These are phyloP conservation scores for Fagus crenata DNA, from an alignment of 306 rosid genomes.

Conservation along the genomic window DNA sequence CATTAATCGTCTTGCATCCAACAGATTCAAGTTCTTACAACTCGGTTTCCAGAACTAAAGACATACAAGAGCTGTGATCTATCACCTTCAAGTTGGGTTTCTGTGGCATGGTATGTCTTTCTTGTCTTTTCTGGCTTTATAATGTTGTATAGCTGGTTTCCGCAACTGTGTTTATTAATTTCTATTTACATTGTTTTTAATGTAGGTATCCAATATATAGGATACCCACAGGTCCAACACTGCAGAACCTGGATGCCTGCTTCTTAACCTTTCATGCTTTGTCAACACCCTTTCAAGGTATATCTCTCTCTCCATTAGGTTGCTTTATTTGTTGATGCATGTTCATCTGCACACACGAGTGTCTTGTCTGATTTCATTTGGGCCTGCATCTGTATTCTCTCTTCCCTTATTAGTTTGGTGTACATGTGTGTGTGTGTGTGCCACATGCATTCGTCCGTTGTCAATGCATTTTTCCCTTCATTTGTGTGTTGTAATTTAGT, in stretches of 20 bases:
- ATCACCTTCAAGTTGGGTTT: conserved; percentile 88
- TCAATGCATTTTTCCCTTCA: not conserved
- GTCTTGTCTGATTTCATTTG: not conserved
- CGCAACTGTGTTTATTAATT: conserved; percentile 5
- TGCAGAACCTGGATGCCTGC: conserved; percentile 82
- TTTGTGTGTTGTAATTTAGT: not conserved
- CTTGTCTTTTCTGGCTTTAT: conserved; percentile 8
- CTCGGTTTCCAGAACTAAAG: conserved; percentile 70
- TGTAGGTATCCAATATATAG: conserved; percentile 93
- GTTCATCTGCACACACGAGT: not conserved
- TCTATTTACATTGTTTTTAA: conserved; percentile 8
- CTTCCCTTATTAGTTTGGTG: not conserved
- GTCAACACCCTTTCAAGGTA: conserved; percentile 62
- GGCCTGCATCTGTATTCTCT: no score
- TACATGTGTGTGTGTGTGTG: not conserved
- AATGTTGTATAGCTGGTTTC: conserved; percentile 15
- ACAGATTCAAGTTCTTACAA: conserved; percentile 71
- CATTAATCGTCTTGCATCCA: conserved; percentile 26
- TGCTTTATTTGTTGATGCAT: conserved; percentile 4
- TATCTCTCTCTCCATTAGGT: conserved; percentile 18
- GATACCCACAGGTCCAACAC: conserved; percentile 91
- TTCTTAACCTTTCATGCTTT: conserved; percentile 78
- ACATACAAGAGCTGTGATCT: conserved; percentile 82
- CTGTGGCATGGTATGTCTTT: conserved; percentile 73
- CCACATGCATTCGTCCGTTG: not conserved